Conservation (phyloP, 441 rosid genomes). For the Pelargonium australe region DNA sequence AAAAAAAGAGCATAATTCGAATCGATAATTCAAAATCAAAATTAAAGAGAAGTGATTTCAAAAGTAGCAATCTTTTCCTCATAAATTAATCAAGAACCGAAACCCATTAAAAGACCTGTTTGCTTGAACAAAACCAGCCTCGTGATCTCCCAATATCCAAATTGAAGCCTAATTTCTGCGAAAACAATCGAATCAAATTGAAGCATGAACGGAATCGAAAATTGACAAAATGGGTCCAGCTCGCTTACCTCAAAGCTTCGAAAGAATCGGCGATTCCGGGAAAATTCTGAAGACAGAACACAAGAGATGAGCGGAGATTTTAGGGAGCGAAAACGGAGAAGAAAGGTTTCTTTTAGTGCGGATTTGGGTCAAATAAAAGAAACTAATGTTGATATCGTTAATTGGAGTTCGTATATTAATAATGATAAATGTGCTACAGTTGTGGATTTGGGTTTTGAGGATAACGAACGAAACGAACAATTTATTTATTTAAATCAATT, state of each 20-base stretch:
- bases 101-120: slow-evolving; percentile 3
- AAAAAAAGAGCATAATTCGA: too few relatives aligned
- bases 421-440: too few relatives aligned
- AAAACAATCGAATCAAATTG: background rate
- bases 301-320: slow-evolving; percentile 5
- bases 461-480: too few relatives aligned
- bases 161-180: slow-evolving; percentile 1
- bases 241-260: slow-evolving; percentile 3
- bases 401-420: too few relatives aligned
- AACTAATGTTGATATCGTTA: background rate
- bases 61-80: background rate
- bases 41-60: background rate
- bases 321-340: background rate
- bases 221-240: background rate
- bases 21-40: background rate
- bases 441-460: too few relatives aligned
- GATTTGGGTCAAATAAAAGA: slow-evolving; percentile 5
- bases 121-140: slow-evolving; percentile 10
- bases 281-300: background rate
- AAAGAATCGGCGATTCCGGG: slow-evolving; percentile 5
- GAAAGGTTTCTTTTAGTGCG: background rate
- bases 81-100: background rate
- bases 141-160: slow-evolving; percentile 3
- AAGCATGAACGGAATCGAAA: background rate
- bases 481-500: too few relatives aligned